phyloP scores from a whole-genome alignment of 2,329 filamentous ascomycete genomes.

The Colletotrichum cuscutae region DNA sequence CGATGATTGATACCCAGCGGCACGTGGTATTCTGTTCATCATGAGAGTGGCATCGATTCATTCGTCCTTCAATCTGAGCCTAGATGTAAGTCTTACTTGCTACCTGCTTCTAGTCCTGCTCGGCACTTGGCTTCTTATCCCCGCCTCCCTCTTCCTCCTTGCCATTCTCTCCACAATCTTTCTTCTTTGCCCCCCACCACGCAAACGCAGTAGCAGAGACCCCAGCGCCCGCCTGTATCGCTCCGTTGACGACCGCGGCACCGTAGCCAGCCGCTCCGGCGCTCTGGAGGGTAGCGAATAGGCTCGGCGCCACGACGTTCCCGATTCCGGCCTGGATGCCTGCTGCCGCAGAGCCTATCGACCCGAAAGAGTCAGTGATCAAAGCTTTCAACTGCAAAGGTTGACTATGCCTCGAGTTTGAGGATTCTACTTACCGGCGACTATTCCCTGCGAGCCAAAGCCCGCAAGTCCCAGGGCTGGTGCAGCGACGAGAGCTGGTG shows the following conservation, averaged over 20 bases:
- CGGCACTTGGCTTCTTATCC: not conserved
- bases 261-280: not conserved
- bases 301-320: not conserved
- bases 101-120: not conserved
- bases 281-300: not conserved
- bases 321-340: not conserved
- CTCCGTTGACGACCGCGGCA: not conserved
- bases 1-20: not conserved
- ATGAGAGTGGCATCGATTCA: not conserved
- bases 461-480: not conserved
- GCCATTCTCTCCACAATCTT: not conserved
- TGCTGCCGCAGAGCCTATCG: not conserved
- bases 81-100: not conserved
- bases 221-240: not conserved
- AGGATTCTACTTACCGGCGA: not conserved
- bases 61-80: not conserved
- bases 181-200: not conserved
- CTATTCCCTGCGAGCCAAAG: not conserved
- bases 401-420: too few species aligned
- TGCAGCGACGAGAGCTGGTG: not conserved
- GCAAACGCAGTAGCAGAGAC: not conserved
- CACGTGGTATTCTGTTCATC: fast-evolving
- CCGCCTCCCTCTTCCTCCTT: not conserved
- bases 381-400: not conserved
- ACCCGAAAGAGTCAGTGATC: not conserved